Evolutionary conservation across 306 rosid species (phyloP), one percentile per base, ranked within the genome.

Genomic region (Glycine tomentella): DNA sequence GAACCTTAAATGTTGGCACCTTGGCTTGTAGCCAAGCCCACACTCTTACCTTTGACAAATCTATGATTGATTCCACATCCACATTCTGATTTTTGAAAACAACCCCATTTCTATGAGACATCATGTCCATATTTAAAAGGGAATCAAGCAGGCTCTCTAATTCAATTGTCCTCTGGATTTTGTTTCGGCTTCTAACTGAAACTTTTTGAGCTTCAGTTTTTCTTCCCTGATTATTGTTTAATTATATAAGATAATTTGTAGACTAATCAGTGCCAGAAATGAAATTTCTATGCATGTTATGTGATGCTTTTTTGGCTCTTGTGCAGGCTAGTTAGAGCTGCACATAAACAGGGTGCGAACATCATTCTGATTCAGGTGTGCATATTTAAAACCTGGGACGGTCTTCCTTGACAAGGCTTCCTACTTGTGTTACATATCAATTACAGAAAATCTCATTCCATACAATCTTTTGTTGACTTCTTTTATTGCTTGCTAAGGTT

Each of bases 361-460:
- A 91, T 95, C 50, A 79, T 95, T 82, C 98, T 95, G 46, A 88
- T 95, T 82, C 99, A 95, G 95, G 99, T 93, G 53, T 65, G 88
- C n/a, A 44, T 73, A 6, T 59, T 77, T 73, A 62, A 50, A 77
- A 74, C 78, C 67, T 16, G 12, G 62, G 66, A 38, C 61, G 38
- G 25, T 12, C 38, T 59, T 10, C 72, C 33, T 52, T 82, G 38
- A 9, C 15, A 11, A 8, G 63, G 72, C 55, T 74, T 63, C 45
- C 61, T 53, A 53, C 58, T 74, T 61, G 31, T 52, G 65, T 78
- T 14, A 36, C 49, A 9, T 20, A 2, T 15, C 69, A 31, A 46
- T 49, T 38, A 38, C 5, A 17, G 77, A 52, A 46, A 2, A 46
- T 48, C 25, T 34, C 38, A 78, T 73, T 31, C 52, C 45, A n/a